A percentile compares a stretch with the other conserved stretches of the same genome.
Conservation (phyloP, 2,329 filamentous ascomycete genomes). For the Curvularia hawaiiensis region DNA sequence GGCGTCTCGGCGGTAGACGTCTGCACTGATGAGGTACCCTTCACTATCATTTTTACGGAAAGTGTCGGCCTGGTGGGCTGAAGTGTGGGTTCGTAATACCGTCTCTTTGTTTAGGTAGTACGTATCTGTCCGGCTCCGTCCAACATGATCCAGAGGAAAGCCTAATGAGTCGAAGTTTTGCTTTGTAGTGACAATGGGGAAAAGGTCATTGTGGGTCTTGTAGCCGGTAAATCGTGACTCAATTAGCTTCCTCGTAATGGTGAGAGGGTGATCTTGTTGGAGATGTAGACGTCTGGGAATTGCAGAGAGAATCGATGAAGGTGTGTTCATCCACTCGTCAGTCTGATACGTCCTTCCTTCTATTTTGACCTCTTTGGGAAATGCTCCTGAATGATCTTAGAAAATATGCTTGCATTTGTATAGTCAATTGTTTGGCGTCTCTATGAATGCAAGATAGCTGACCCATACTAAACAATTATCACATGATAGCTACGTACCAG, state of each 20-base stretch:
- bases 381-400: slow-evolving; percentile 26
- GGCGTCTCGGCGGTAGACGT: slow-evolving; percentile 94
- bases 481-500: slow-evolving; percentile 43
- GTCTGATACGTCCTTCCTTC: slow-evolving; percentile 67
- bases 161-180: slow-evolving; percentile 98
- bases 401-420: background rate
- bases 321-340: slow-evolving; percentile 86
- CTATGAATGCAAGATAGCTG: background rate
- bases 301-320: slow-evolving; percentile 73
- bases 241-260: slow-evolving; percentile 89
- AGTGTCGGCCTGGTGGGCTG: slow-evolving; percentile 85
- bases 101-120: slow-evolving; percentile 91
- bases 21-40: slow-evolving; percentile 89
- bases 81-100: slow-evolving; percentile 90
- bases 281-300: slow-evolving; percentile 83
- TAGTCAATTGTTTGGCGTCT: background rate
- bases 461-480: slow-evolving; percentile 15
- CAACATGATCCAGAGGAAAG: slow-evolving; percentile 86
- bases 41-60: slow-evolving; percentile 74
- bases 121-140: slow-evolving; percentile 85
- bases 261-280: slow-evolving; percentile 86
- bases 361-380: slow-evolving; percentile 56
- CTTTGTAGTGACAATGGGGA: slow-evolving; percentile 79
- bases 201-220: slow-evolving; percentile 76
- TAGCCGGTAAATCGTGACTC: slow-evolving; percentile 85